Evolutionary conservation across 1,139 yeast species (phyloP).

Genomic region (Yamadazyma epiphylla): DNA sequence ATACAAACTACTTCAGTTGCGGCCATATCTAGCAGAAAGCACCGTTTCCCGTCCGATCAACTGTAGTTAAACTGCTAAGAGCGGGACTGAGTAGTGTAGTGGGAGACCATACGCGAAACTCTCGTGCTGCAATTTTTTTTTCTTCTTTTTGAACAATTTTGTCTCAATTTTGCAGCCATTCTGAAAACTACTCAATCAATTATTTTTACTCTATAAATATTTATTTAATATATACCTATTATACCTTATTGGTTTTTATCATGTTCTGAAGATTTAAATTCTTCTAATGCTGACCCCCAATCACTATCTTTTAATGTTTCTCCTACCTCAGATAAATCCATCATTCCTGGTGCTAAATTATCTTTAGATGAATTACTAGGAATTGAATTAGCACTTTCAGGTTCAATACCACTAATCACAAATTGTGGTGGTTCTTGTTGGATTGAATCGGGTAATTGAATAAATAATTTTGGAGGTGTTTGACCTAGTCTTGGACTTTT

Average conservation of each 20-base stretch:
- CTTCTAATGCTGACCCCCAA: conserved; percentile 26
- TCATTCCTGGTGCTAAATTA: conserved; percentile 9
- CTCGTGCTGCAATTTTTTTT: conserved; percentile 46
- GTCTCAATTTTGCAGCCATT: too few species aligned
- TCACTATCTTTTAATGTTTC: conserved; percentile 22
- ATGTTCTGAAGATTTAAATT: conserved; percentile 7
- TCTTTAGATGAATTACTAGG: conserved; percentile 1
- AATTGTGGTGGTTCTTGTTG: neutral
- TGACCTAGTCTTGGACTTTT: neutral
- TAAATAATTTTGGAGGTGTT: conserved; percentile 15
- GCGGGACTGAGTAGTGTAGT: conserved; percentile 51
- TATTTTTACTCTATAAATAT: neutral
- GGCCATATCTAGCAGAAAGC: conserved; percentile 10
- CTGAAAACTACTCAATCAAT: too few species aligned
- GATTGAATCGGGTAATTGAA: conserved; percentile 16
- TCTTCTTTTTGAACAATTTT: too few species aligned
- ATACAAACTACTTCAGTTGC: too few species aligned
- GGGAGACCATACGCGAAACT: conserved; percentile 53
- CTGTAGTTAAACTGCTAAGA: conserved; percentile 39
- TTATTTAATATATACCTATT: neutral
- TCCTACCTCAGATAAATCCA: conserved; percentile 22
- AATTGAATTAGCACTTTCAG: conserved; percentile 5
- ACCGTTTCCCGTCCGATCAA: conserved; percentile 10
- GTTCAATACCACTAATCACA: conserved; percentile 2
- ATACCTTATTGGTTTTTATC: conserved; percentile 12